These are phyloP conservation scores for Pseudocercospora macadamiae DNA, from an alignment of 2,329 filamentous ascomycete species.

Conservation along the genomic window DNA sequence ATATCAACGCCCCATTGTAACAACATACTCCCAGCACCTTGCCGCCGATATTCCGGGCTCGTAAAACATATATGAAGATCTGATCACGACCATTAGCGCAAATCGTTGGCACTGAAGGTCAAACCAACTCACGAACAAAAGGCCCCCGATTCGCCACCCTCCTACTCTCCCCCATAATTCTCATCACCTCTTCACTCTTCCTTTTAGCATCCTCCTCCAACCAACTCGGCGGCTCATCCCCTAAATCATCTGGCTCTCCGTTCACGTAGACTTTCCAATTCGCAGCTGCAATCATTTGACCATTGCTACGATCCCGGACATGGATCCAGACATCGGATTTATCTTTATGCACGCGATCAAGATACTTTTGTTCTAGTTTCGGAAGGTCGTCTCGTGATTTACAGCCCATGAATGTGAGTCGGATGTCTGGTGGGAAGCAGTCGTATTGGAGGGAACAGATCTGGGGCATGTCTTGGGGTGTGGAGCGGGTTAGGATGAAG, in stretches of 20 bases:
- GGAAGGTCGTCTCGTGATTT: conserved; percentile 17
- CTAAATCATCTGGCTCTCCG: conserved; percentile 23
- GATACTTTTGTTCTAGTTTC: conserved; percentile 14
- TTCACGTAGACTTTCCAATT: conserved; percentile 36
- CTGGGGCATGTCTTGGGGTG: conserved; percentile 11
- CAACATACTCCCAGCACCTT: background rate
- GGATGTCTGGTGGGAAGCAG: conserved; percentile 7
- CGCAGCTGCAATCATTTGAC: conserved; percentile 35
- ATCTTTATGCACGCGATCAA: conserved; percentile 25
- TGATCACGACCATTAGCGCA: background rate
- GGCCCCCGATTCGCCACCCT: background rate
- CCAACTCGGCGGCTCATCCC: background rate
- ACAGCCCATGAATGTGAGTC: conserved; percentile 31
- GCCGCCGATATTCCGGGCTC: background rate
- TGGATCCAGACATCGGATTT: conserved; percentile 36
- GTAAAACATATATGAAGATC: conserved; percentile 1
- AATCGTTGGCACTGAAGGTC: background rate
- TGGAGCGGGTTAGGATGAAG: conserved; percentile 18
- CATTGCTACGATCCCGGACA: conserved; percentile 31
- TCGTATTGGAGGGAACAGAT: conserved; percentile 9
- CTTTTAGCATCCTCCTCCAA: background rate
- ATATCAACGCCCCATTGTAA: background rate
- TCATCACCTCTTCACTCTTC: background rate
- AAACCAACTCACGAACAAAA: background rate
- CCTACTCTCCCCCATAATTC: background rate